phyloP scores from a whole-genome alignment of 768 basidiomycete species.

The Coprinopsis marcescibilis region DNA sequence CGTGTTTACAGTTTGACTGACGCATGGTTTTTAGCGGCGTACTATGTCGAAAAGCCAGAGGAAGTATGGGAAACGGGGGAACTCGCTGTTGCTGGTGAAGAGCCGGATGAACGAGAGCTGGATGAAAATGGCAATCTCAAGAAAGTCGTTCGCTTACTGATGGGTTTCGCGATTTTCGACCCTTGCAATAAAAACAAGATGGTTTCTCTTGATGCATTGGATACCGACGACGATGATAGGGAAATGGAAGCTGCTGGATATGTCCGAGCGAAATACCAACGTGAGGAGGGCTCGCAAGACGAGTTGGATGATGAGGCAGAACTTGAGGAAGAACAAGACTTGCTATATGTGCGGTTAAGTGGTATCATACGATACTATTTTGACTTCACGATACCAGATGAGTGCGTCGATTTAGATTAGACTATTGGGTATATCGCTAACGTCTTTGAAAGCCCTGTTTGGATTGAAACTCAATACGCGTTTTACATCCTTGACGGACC shows the following conservation, averaged over 20 bases:
- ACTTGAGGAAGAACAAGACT: constrained; percentile 23
- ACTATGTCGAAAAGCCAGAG: too few relatives aligned
- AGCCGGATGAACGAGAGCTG: neutral
- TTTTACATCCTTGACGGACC: constrained; percentile 57
- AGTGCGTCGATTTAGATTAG: constrained; percentile 40
- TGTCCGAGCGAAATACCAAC: constrained; percentile 36
- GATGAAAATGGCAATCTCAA: neutral
- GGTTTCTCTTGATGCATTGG: constrained; percentile 43
- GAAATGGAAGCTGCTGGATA: constrained; percentile 51
- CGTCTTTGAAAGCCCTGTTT: constrained; percentile 45
- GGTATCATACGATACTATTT: constrained; percentile 43
- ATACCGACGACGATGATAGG: constrained; percentile 34
- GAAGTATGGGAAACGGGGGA: constrained; percentile 1
- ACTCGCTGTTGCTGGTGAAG: neutral
- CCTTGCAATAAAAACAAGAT: constrained; percentile 37
- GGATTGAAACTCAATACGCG: constrained; percentile 57
- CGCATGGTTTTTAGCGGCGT: too few relatives aligned
- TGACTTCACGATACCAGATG: constrained; percentile 42
- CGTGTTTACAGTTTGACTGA: too few relatives aligned
- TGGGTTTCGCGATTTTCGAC: constrained; percentile 59
- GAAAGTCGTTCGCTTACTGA: constrained; percentile 28
- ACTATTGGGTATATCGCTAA: neutral
- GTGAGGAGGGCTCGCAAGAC: constrained; percentile 17
- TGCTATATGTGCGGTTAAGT: constrained; percentile 40
- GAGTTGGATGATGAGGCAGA: constrained; percentile 54